Base-by-base conservation (phyloP, 2,329 filamentous ascomycete genomes). In the Pseudocercospora vitis region DNA sequence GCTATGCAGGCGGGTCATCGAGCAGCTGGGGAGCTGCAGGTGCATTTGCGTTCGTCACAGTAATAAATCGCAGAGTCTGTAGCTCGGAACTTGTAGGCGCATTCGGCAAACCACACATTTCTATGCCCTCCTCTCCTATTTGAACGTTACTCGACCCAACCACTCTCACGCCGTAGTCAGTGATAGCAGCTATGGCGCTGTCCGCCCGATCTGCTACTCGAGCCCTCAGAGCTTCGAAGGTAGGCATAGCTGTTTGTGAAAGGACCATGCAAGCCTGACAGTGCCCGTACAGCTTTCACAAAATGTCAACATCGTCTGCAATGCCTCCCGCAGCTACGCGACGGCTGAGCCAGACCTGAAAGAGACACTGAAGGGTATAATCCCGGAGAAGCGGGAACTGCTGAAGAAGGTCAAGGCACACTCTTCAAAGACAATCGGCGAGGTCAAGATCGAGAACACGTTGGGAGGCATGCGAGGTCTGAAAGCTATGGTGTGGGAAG, bases 401-500 rank as follows among this genome's bases (percentile, higher is more conserved):
- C 77, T 97, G 66, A 94, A 96, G 76, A 88, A 91, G 74, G 89
- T 97, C 76, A 97, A 96, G 78, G 83, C 86, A 53, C 84, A 92
- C 71, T 81, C 83, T 48, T 83, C 86, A 67, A 94, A 91, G 74
- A 85, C 86, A 56, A 86, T 97, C 66, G 92, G 92, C 53, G 89
- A 96, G 67, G 85, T 97, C 74, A 96, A 92, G 79, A 84, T 97
- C 40, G 89, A 92, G 74, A 96, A 94, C 75, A 89, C 89, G 18
- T 84, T 97, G 64, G 94, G 94, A 65, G 94, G 94, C 68, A 97
- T 97, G 94, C 82, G 79, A 74, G 92, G 92, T 32, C 83, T 99
- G 63, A 96, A 96, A 77, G 89, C 91, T 63, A 96, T 99, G 91
- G 83, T 99, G 50, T 99, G 94, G 94, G 94, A 99, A 75, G 94